Percentiles rank a stretch among this genome's conserved stretches.
Conservation (phyloP, 768 basidiomycete species). For the Cystofilobasidium macerans region DNA sequence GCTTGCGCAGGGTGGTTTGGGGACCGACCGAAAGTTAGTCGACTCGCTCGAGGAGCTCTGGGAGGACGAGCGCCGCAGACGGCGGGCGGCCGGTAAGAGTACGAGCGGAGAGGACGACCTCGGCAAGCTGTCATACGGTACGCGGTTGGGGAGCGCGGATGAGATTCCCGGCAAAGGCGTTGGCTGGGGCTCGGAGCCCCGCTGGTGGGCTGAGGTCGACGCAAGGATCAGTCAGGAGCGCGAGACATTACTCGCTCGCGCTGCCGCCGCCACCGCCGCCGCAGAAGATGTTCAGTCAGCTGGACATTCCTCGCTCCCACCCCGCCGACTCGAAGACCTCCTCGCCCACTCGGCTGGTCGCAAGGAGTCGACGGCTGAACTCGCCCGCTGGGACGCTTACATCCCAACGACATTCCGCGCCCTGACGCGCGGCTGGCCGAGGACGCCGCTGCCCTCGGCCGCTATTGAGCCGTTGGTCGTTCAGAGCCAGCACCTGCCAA, state of each 20-base stretch:
- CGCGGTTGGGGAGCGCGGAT: conserved; percentile 34
- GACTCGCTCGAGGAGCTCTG: conserved; percentile 83
- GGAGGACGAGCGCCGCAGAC: conserved; percentile 82
- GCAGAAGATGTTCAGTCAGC: too few relatives aligned
- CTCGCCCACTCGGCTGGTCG: not conserved
- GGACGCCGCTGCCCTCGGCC: conserved; percentile 1
- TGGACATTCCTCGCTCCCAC: too few relatives aligned
- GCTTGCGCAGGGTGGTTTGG: conserved; percentile 42
- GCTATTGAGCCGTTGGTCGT: not conserved
- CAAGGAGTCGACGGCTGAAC: not conserved
- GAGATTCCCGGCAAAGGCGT: conserved; percentile 29
- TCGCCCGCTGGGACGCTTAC: conserved; percentile 1
- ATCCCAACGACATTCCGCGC: conserved; percentile 19
- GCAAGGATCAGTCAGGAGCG: conserved; percentile 49
- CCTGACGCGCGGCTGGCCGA: conserved; percentile 13
- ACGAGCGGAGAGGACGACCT: conserved; percentile 46
- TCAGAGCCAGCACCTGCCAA: not conserved
- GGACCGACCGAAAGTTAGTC: conserved; percentile 57
- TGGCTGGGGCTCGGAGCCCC: conserved; percentile 48
- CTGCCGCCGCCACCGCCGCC: too few relatives aligned
- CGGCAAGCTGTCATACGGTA: conserved; percentile 52
- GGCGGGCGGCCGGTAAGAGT: conserved; percentile 48
- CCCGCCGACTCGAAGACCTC: conserved; percentile 15
- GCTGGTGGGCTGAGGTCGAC: conserved; percentile 64
- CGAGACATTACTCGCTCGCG: too few relatives aligned